phyloP scores from a whole-genome alignment of 2,329 filamentous ascomycete genomes.

The Emergomyces pasteurianus region DNA sequence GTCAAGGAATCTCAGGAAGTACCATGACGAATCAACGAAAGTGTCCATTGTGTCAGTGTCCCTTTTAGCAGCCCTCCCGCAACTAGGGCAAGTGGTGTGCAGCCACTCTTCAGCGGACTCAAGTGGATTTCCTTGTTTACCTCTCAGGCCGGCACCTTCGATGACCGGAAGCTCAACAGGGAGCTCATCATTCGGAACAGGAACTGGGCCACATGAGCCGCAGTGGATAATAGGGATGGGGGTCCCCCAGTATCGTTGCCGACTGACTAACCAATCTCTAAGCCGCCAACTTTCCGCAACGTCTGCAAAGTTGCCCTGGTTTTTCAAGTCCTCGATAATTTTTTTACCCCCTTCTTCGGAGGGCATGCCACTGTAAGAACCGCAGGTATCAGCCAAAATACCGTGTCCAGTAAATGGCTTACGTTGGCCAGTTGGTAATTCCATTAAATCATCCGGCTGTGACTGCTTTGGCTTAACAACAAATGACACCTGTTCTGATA shows the following conservation, averaged over 20 bases:
- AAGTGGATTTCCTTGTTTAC: slow-evolving; percentile 64
- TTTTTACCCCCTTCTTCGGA: slow-evolving; percentile 51
- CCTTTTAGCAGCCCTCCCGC: slow-evolving; percentile 55
- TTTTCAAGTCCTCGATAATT: slow-evolving; percentile 43
- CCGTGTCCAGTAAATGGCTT: slow-evolving; percentile 54
- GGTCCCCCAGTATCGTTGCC: slow-evolving; percentile 86
- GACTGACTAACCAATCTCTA: slow-evolving; percentile 79
- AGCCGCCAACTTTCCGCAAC: slow-evolving; percentile 65
- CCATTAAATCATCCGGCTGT: slow-evolving; percentile 25
- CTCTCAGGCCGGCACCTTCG: slow-evolving; percentile 54
- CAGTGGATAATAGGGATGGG: slow-evolving; percentile 87
- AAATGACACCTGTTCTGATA: slow-evolving; percentile 46
- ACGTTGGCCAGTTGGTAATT: slow-evolving; percentile 26
- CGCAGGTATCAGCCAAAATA: slow-evolving; percentile 53
- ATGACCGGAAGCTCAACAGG: slow-evolving; percentile 65
- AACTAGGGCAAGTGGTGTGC: slow-evolving; percentile 61
- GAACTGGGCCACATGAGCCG: slow-evolving; percentile 59
- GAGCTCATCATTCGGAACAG: slow-evolving; percentile 63
- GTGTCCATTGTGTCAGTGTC: slow-evolving; percentile 96
- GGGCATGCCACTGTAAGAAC: slow-evolving; percentile 50
- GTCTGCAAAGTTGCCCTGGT: slow-evolving; percentile 45
- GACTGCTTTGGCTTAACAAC: slow-evolving; percentile 44
- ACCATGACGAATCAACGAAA: slow-evolving; percentile 93
- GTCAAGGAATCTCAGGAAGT: slow-evolving; percentile 57
- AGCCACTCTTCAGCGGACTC: slow-evolving; percentile 62